These are phyloP conservation scores for Ophiostoma sp. DNA, from an alignment of 2,329 filamentous ascomycete species.

Conservation along the genomic window DNA sequence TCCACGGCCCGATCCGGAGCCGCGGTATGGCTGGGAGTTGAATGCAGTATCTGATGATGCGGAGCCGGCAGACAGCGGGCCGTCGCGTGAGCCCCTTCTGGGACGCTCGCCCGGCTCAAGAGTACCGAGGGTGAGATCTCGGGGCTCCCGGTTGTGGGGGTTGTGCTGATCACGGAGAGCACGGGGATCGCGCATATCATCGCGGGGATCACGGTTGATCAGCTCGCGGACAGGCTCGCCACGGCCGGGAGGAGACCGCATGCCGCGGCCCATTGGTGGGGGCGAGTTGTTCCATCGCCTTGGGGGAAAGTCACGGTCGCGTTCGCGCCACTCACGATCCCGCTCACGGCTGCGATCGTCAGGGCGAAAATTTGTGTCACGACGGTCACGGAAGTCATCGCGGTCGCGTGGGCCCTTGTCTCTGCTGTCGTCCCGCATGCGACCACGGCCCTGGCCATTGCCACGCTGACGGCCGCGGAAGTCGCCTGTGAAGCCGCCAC, in stretches of 20 bases:
- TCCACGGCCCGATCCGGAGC: slow-evolving; percentile 52
- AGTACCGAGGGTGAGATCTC: slow-evolving; percentile 57
- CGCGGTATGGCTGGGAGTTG: slow-evolving; percentile 48
- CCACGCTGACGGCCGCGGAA: slow-evolving; percentile 57
- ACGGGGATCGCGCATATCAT: slow-evolving; percentile 29
- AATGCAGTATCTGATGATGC: slow-evolving; percentile 63
- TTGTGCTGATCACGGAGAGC: slow-evolving; percentile 60
- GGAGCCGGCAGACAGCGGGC: slow-evolving; percentile 65
- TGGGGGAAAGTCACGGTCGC: slow-evolving; percentile 50
- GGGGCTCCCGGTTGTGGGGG: slow-evolving; percentile 39
- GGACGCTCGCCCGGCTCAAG: slow-evolving; percentile 59
- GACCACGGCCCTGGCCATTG: slow-evolving; percentile 50
- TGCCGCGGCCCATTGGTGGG: slow-evolving; percentile 35
- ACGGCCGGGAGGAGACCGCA: slow-evolving; percentile 37
- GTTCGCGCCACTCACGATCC: slow-evolving; percentile 40
- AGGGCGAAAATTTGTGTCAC: slow-evolving; percentile 44
- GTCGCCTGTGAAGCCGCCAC: slow-evolving; percentile 60
- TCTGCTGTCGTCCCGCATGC: slow-evolving; percentile 60
- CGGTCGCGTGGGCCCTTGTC: slow-evolving; percentile 51
- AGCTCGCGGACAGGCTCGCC: slow-evolving; percentile 20
- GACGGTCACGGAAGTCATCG: slow-evolving; percentile 55
- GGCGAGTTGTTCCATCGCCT: slow-evolving; percentile 52
- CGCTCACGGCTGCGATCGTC: slow-evolving; percentile 53
- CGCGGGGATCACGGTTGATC: slow-evolving; percentile 30
- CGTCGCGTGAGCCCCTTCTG: slow-evolving; percentile 65